phyloP scores from a whole-genome alignment of 202 grass and related monocot species.

The Alloteropsis angusta region DNA sequence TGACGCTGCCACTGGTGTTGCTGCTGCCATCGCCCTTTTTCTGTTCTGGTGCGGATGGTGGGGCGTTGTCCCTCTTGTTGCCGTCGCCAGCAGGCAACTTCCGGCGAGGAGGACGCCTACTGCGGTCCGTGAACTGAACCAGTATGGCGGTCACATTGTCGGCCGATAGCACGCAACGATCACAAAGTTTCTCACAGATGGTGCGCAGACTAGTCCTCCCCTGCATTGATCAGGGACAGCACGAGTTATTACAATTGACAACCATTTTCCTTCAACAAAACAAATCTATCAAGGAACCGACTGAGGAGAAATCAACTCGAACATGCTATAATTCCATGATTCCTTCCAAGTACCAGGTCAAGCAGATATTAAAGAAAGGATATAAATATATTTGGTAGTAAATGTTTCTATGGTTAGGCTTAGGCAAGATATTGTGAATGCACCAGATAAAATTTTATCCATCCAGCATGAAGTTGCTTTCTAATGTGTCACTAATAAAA shows the following conservation, averaged over 20 bases:
- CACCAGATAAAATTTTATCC: neutral
- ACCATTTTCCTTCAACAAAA: neutral
- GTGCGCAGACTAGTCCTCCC: neutral
- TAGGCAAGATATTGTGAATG: neutral
- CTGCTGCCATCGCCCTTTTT: no score
- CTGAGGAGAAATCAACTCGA: neutral
- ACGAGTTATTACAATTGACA: neutral
- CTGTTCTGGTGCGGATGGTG: neutral
- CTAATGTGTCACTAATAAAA: neutral
- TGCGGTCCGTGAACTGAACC: slow-evolving; percentile 10
- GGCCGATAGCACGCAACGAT: neutral
- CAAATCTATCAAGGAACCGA: neutral
- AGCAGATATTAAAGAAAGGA: neutral
- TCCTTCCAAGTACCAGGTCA: neutral
- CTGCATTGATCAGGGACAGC: slow-evolving; percentile 13
- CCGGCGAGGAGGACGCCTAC: no score
- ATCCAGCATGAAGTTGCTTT: neutral
- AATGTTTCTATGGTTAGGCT: neutral
- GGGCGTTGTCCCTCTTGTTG: neutral
- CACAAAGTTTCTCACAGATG: slow-evolving; percentile 8
- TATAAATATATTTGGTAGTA: neutral
- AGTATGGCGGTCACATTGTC: slow-evolving; percentile 24
- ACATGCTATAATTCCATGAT: neutral
- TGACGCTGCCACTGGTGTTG: no score
- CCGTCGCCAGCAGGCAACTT: neutral